Conservation (phyloP, 768 basidiomycete genomes). For the Rhodosporidiobolus sp. region DNA sequence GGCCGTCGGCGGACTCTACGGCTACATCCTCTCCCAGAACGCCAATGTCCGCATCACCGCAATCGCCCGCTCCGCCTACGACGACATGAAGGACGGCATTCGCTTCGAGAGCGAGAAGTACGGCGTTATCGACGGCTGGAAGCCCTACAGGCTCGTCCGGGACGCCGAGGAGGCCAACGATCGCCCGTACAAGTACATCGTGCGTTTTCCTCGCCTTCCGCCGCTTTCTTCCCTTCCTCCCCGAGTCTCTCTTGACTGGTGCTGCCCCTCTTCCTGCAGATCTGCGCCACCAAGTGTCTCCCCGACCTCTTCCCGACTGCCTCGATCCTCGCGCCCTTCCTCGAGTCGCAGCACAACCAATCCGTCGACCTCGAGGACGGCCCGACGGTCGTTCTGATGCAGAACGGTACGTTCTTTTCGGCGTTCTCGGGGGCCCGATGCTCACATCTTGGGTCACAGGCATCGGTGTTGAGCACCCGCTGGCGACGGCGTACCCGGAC, state of each 20-base stretch:
- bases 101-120: constrained; percentile 61
- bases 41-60: constrained; percentile 65
- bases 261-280: not conserved
- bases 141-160: constrained; percentile 61
- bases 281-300: constrained; percentile 68
- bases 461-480: constrained; percentile 33
- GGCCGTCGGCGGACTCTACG: constrained; percentile 33
- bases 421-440: too few species aligned
- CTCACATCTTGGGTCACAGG: constrained; percentile 3
- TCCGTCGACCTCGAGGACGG: constrained; percentile 50
- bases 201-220: not conserved
- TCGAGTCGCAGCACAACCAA: constrained; percentile 54
- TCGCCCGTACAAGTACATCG: constrained; percentile 61
- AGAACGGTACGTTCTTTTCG: constrained; percentile 56
- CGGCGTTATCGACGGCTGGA: constrained; percentile 60
- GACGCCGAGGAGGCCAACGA: constrained; percentile 63
- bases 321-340: constrained; percentile 58
- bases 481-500: constrained; percentile 32
- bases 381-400: constrained; percentile 62
- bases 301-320: constrained; percentile 65
- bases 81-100: constrained; percentile 59
- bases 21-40: constrained; percentile 58
- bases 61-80: constrained; percentile 69
- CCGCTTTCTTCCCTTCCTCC: not conserved
- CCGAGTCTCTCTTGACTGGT: not conserved